Conservation (phyloP, 768 basidiomycete genomes). For the Leccinum imitatum region DNA sequence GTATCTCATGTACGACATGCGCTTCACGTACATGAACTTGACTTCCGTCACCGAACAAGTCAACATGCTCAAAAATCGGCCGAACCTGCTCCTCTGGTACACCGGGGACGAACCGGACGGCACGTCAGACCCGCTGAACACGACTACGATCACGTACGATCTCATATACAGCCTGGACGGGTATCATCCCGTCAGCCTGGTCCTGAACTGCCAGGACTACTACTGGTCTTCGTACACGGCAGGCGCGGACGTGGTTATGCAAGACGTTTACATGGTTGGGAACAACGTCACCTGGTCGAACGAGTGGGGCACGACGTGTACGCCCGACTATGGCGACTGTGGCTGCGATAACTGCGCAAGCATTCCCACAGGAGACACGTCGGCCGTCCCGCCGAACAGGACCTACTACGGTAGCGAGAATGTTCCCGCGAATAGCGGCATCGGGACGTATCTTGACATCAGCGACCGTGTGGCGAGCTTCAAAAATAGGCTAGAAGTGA, state of each 20-base stretch:
- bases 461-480: slow-evolving; percentile 67
- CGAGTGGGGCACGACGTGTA: slow-evolving; percentile 63
- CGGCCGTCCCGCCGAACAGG: slow-evolving; percentile 28
- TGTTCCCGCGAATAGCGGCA: slow-evolving; percentile 31
- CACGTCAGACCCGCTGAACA: slow-evolving; percentile 62
- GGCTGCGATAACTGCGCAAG: slow-evolving; percentile 66
- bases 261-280: slow-evolving; percentile 50
- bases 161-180: slow-evolving; percentile 61
- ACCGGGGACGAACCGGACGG: slow-evolving; percentile 77
- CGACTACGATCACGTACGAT: slow-evolving; percentile 48
- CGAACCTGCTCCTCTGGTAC: slow-evolving; percentile 73
- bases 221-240: slow-evolving; percentile 56
- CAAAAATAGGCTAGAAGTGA: slow-evolving; percentile 52
- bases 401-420: slow-evolving; percentile 14
- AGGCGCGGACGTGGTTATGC: slow-evolving; percentile 71
- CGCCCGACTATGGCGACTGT: slow-evolving; percentile 65
- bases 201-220: slow-evolving; percentile 67
- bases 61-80: slow-evolving; percentile 59
- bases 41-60: slow-evolving; percentile 67
- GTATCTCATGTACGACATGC: slow-evolving; percentile 86
- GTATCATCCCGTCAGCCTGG: slow-evolving; percentile 66
- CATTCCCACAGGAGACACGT: slow-evolving; percentile 41
- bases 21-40: slow-evolving; percentile 64
- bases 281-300: slow-evolving; percentile 67
- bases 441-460: slow-evolving; percentile 59